These are phyloP conservation scores for Hirsutella rhossiliensis DNA, from an alignment of 2,329 filamentous ascomycete genomes.

Conservation along the genomic window DNA sequence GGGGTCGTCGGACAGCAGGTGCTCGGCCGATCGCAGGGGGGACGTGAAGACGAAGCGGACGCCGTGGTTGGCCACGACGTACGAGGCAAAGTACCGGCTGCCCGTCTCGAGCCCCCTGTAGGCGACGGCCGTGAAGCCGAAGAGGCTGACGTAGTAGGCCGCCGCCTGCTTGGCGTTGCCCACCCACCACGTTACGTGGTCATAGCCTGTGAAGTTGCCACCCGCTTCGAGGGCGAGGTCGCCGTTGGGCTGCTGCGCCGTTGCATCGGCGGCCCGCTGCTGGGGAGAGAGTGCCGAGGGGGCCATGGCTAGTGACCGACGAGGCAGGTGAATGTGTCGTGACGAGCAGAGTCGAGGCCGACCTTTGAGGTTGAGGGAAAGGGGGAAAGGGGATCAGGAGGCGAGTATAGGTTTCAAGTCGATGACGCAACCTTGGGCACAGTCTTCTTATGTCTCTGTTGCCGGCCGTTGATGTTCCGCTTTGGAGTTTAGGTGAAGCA, in stretches of 20 bases:
- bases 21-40: constrained; percentile 52
- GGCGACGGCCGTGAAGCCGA: constrained; percentile 74
- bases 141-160: constrained; percentile 74
- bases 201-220: constrained; percentile 65
- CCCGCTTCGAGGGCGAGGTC: constrained; percentile 42
- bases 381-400: background rate
- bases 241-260: constrained; percentile 29
- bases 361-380: background rate
- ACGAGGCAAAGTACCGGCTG: constrained; percentile 66
- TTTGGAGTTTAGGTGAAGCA: too few relatives aligned
- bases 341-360: background rate
- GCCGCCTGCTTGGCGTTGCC: constrained; percentile 95
- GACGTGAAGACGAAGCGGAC: constrained; percentile 79
- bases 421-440: too few relatives aligned
- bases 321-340: background rate
- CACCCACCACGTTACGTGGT: constrained; percentile 92
- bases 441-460: too few relatives aligned
- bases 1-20: constrained; percentile 45
- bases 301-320: constrained; percentile 1
- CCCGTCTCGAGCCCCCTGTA: constrained; percentile 86
- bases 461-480: too few relatives aligned
- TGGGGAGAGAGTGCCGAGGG: constrained; percentile 43
- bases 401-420: background rate
- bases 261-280: constrained; percentile 28
- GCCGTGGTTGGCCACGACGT: constrained; percentile 67